Conservation (phyloP, 2,329 filamentous ascomycete species). For the Rhinocladiella mackenziei region DNA sequence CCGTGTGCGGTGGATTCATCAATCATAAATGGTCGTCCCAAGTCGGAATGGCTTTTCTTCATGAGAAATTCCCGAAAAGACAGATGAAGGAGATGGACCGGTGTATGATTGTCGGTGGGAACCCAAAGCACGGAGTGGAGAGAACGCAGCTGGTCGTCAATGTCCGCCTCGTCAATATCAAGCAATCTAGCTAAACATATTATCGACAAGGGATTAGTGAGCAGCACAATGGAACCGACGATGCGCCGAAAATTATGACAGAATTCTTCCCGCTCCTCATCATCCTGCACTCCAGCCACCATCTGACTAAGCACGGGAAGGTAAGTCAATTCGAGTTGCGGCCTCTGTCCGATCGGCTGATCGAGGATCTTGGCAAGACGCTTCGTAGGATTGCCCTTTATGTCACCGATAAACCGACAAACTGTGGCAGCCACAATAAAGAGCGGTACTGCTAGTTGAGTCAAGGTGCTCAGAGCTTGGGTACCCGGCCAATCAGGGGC, state of each 20-base stretch:
- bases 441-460: constrained; percentile 32
- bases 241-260: constrained; percentile 11
- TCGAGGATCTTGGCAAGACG: constrained; percentile 2
- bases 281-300: not conserved
- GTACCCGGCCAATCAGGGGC: constrained; percentile 26
- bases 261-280: constrained; percentile 6
- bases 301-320: constrained; percentile 9
- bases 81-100: constrained; percentile 13
- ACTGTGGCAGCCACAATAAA: constrained; percentile 33
- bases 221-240: constrained; percentile 11
- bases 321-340: constrained; percentile 13
- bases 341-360: not conserved
- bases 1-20: no score
- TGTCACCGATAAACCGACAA: constrained; percentile 31
- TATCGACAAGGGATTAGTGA: constrained; percentile 15
- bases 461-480: constrained; percentile 28
- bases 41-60: no score
- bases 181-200: not conserved
- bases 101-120: not conserved
- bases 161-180: no score
- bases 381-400: constrained; percentile 16
- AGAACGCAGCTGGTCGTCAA: not conserved
- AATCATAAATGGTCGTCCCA: no score
- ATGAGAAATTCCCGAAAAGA: constrained; percentile 22
- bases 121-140: not conserved